These are phyloP conservation scores for Nasturtium officinale DNA, from an alignment of 345 rosid genomes.

Conservation along the genomic window DNA sequence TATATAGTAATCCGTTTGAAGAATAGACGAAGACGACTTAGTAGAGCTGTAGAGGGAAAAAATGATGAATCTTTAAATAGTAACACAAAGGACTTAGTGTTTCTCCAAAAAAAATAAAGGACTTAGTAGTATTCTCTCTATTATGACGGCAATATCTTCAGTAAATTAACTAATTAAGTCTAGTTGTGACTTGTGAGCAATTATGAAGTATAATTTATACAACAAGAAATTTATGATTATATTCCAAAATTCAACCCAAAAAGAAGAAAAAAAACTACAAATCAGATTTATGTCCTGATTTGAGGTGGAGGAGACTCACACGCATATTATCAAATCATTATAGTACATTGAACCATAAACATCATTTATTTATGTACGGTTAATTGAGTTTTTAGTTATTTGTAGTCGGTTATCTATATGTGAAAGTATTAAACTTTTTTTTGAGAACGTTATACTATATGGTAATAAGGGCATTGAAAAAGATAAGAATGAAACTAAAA, in stretches of 20 bases:
- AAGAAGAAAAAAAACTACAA: background rate
- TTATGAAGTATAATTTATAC: background rate
- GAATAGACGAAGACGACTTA: background rate
- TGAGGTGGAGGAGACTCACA: conserved; percentile 39
- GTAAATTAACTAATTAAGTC: no score
- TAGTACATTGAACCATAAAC: conserved; percentile 34
- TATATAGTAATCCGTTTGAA: background rate
- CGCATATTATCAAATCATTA: conserved; percentile 30
- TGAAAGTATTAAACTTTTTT: background rate
- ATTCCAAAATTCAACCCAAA: conserved; percentile 6
- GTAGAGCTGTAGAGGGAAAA: background rate
- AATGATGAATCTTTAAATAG: background rate
- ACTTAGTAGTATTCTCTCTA: no score
- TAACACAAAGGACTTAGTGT: background rate
- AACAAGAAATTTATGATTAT: background rate
- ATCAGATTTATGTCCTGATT: conserved; percentile 32
- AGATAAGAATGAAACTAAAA: background rate
- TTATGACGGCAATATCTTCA: background rate
- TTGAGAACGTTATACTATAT: background rate
- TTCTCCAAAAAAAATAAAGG: no score
- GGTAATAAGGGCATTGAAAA: background rate
- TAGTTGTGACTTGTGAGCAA: no score
- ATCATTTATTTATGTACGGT: conserved; percentile 31
- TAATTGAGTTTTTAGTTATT: background rate
- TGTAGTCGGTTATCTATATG: background rate